A percentile compares a stretch with the other conserved stretches of the same genome.
Evolutionary conservation across 75 land plant genomes (phyloP).

Genomic region (Isoetes taiwanensis): DNA sequence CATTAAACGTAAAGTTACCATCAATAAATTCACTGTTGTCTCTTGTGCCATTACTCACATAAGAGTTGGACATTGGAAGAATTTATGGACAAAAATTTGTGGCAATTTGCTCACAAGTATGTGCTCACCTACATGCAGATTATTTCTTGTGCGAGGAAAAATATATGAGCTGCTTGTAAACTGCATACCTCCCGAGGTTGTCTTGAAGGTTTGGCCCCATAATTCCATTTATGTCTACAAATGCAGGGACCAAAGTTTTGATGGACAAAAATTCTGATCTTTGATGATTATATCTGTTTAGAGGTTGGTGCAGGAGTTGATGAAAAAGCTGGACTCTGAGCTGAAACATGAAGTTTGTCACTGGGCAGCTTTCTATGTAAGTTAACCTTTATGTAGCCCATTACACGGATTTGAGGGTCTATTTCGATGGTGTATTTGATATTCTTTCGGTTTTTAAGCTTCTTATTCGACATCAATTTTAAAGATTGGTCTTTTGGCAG

Average conservation of each 20-base stretch:
- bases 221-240: background rate
- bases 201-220: constrained; percentile 56
- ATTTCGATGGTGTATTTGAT: background rate
- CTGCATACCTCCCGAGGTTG: constrained; percentile 92
- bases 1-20: too few species aligned
- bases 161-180: constrained; percentile 86
- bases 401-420: background rate
- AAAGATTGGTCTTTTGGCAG: constrained; percentile 29
- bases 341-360: constrained; percentile 93
- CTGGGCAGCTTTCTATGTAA: constrained; percentile 98
- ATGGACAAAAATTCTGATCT: background rate
- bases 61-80: background rate
- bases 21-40: too few species aligned
- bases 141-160: constrained; percentile 78
- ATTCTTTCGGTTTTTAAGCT: background rate
- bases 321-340: constrained; percentile 93
- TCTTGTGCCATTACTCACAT: background rate
- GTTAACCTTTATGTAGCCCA: constrained; percentile 9
- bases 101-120: background rate
- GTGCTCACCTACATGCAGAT: too few species aligned
- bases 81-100: background rate
- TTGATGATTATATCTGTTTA: constrained; percentile 13
- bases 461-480: background rate
- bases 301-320: constrained; percentile 69
- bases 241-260: background rate